Conservation (phyloP, 1,284 basidiomycete species). For the Sanghuangporus baumii region DNA sequence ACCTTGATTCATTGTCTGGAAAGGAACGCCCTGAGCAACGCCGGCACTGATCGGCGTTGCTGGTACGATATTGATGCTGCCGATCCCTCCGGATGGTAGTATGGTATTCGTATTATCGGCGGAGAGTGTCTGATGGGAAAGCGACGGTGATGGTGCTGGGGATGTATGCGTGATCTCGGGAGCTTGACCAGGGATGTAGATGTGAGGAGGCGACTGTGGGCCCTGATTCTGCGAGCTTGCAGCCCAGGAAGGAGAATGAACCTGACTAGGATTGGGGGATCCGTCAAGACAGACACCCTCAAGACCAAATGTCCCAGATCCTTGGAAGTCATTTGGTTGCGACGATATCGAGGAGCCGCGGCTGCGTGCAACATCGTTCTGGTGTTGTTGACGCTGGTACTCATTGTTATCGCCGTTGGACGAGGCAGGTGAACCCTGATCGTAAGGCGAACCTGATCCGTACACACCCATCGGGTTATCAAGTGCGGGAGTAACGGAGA, state of each 20-base stretch:
- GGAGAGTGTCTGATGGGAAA: constrained; percentile 23
- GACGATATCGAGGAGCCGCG: constrained; percentile 66
- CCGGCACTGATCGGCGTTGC: constrained; percentile 73
- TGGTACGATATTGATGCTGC: constrained; percentile 63
- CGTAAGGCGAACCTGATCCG: constrained; percentile 28
- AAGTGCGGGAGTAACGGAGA: constrained; percentile 35
- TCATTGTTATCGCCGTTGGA: constrained; percentile 42
- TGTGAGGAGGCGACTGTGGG: constrained; percentile 62
- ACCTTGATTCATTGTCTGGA: constrained; percentile 52
- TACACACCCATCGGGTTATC: constrained; percentile 25
- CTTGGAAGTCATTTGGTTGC: constrained; percentile 32
- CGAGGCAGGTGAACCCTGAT: constrained; percentile 59
- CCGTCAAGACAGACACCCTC: constrained; percentile 9
- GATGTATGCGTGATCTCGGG: constrained; percentile 15
- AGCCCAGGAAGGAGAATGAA: constrained; percentile 34
- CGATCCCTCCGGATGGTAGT: constrained; percentile 2
- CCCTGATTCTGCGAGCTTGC: constrained; percentile 39
- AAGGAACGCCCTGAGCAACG: constrained; percentile 37
- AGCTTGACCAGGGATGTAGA: constrained; percentile 54
- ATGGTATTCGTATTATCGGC: constrained; percentile 31
- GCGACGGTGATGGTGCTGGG: constrained; percentile 7
- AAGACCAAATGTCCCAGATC: constrained; percentile 38
- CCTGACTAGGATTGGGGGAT: not conserved
- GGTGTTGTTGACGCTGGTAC: not conserved
- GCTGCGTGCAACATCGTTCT: constrained; percentile 40